Evolutionary conservation across 345 rosid species (phyloP).

Genomic region (Eucalyptus sp.): DNA sequence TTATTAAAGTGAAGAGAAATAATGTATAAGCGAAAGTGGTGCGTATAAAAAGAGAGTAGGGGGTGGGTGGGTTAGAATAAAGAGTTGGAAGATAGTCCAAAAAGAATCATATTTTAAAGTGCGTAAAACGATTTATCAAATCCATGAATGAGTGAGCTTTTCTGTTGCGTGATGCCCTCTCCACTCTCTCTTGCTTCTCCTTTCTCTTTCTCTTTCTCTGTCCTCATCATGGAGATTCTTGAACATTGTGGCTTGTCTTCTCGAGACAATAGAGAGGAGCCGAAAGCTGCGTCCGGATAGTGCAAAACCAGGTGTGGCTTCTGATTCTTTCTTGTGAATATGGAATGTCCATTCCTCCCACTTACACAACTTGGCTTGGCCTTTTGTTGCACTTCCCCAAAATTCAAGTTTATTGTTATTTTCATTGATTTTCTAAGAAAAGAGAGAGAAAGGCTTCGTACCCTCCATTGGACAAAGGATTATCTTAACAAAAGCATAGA

Average conservation of each 20-base stretch:
- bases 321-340: neutral
- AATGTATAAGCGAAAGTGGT: neutral
- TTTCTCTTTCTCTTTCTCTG: neutral
- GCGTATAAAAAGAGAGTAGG: neutral
- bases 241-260: neutral
- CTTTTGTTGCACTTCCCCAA: neutral
- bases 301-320: neutral
- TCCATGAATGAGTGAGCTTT: neutral
- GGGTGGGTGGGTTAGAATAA: neutral
- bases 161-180: neutral
- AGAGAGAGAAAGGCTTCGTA: neutral
- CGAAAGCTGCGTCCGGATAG: neutral
- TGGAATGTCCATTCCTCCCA: neutral
- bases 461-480: neutral
- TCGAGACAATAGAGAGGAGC: neutral
- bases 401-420: neutral
- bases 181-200: neutral
- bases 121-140: neutral
- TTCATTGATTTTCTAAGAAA: neutral
- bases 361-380: neutral
- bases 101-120: neutral
- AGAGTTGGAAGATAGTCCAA: neutral
- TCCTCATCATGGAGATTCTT: neutral
- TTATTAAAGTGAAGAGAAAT: neutral
- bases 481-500: neutral